phyloP scores from a whole-genome alignment of 2,329 filamentous ascomycete species.

The Geoglossum cookeanum region DNA sequence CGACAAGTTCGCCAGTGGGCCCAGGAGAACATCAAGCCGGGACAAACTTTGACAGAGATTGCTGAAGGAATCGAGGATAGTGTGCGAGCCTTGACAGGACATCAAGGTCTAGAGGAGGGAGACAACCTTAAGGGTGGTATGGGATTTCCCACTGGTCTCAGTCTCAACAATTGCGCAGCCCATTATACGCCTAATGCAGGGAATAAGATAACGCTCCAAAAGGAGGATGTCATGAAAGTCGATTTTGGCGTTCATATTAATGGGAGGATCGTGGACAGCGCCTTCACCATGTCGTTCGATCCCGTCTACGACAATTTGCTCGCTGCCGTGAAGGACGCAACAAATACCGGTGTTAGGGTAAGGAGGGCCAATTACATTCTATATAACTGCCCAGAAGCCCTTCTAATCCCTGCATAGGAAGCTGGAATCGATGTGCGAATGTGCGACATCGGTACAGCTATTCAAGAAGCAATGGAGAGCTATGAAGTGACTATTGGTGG shows the following conservation, averaged over 20 bases:
- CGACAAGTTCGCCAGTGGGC: conserved; percentile 73
- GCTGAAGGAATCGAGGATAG: conserved; percentile 75
- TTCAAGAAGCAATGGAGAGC: conserved; percentile 86
- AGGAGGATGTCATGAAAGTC: conserved; percentile 54
- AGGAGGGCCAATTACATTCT: conserved; percentile 6
- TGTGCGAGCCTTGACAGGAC: conserved; percentile 57
- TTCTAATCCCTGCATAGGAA: conserved; percentile 30
- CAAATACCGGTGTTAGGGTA: conserved; percentile 53
- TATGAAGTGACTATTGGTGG: conserved; percentile 76
- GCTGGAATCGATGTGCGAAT: conserved; percentile 85
- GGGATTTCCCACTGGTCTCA: conserved; percentile 72
- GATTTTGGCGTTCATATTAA: conserved; percentile 56
- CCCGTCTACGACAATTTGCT: conserved; percentile 49
- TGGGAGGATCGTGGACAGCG: conserved; percentile 51
- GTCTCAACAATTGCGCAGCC: conserved; percentile 67
- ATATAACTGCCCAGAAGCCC: not conserved
- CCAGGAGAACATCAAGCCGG: conserved; percentile 62
- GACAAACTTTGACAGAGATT: conserved; percentile 62
- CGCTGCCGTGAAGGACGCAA: conserved; percentile 46
- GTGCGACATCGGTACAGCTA: conserved; percentile 62
- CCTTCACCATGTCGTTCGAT: conserved; percentile 50
- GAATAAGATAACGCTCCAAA: conserved; percentile 51
- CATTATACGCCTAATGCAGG: conserved; percentile 79
- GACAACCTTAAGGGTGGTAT: conserved; percentile 63
- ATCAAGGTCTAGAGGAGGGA: conserved; percentile 57